phyloP scores from a whole-genome alignment of 371 early-diverging fungal genomes.

The Dichotomocladium elegans region DNA sequence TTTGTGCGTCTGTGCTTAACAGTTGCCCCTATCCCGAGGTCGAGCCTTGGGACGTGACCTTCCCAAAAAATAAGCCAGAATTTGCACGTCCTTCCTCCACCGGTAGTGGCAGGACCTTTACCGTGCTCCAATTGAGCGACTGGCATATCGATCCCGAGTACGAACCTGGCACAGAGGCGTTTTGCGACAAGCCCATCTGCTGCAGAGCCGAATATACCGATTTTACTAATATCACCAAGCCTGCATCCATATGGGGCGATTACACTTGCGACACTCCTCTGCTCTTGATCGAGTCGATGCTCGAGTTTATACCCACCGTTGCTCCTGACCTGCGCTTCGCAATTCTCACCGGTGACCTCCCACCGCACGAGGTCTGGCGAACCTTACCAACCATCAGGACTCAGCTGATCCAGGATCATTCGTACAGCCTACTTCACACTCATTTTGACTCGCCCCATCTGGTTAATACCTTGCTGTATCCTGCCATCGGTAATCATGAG shows the following conservation, averaged over 20 bases:
- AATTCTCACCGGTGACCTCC: conserved; percentile 60
- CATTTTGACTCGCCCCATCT: conserved; percentile 35
- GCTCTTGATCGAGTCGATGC: conserved; percentile 40
- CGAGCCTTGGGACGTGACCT: conserved; percentile 33
- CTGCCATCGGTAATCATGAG: conserved; percentile 59
- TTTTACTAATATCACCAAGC: conserved; percentile 19
- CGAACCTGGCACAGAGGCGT: conserved; percentile 47
- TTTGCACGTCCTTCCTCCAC: conserved; percentile 9
- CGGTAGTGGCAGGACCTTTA: conserved; percentile 29
- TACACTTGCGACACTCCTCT: conserved; percentile 53
- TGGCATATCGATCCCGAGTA: conserved; percentile 61
- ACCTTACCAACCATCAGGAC: conserved; percentile 41
- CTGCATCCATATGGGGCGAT: conserved; percentile 44
- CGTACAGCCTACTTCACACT: conserved; percentile 31
- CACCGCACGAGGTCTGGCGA: conserved; percentile 62
- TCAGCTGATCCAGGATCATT: conserved; percentile 30
- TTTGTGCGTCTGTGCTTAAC: conserved; percentile 39
- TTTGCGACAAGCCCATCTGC: conserved; percentile 53
- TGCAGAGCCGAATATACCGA: conserved; percentile 47
- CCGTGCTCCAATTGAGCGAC: conserved; percentile 58
- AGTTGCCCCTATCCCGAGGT: conserved; percentile 48
- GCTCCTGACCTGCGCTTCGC: conserved; percentile 42
- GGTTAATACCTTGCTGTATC: conserved; percentile 42
- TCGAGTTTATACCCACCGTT: conserved; percentile 36
- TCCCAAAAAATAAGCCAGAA: conserved; percentile 51